These are phyloP conservation scores for Flaveria floridana DNA, from an alignment of 140 eudicot species.

Conservation along the genomic window DNA sequence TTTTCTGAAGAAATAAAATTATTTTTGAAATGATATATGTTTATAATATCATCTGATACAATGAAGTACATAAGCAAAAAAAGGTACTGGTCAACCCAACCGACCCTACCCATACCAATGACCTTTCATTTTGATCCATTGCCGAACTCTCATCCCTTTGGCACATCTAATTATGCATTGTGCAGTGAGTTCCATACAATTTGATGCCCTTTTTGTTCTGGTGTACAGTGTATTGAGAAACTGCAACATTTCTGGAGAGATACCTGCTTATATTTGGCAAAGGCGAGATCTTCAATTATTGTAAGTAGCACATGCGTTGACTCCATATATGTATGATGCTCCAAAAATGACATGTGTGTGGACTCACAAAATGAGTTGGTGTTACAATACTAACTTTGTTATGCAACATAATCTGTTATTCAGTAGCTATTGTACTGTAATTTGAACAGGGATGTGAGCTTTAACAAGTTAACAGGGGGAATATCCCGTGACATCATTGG, in stretches of 20 bases:
- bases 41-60: neutral
- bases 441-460: constrained; percentile 71
- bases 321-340: constrained; percentile 13
- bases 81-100: neutral
- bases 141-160: neutral
- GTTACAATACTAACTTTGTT: constrained; percentile 13
- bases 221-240: constrained; percentile 67
- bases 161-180: neutral
- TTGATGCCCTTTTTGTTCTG: neutral
- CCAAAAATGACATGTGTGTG: neutral
- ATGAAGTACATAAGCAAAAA: no score
- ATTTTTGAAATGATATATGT: neutral
- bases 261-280: constrained; percentile 70
- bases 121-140: neutral
- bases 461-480: constrained; percentile 65
- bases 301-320: constrained; percentile 47
- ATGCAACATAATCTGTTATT: constrained; percentile 13
- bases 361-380: neutral
- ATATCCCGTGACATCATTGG: constrained; percentile 57
- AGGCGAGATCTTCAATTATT: constrained; percentile 43
- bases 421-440: constrained; percentile 5
- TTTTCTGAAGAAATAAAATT: neutral
- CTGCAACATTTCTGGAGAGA: constrained; percentile 69
- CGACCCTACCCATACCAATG: neutral
- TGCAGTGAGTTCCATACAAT: neutral